Evolutionary conservation across 208 protist species (phyloP), one percentile per base, ranked within the genome.

Genomic region (Strigomonas galati): DNA sequence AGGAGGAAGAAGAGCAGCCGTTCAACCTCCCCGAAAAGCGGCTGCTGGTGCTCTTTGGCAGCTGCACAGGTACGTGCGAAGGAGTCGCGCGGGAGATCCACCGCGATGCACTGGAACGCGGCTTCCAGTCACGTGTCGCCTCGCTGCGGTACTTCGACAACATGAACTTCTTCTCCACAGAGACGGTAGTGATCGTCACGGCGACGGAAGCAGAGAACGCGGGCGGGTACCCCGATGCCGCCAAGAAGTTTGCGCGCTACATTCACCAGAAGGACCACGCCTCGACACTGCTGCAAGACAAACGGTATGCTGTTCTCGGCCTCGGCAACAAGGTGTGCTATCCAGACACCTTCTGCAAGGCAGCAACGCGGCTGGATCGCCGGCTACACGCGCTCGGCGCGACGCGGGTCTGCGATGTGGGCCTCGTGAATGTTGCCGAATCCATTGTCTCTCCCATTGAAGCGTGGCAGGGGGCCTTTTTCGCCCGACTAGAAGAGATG

Each of bases 31-130:
- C 14, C 1, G 48, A 28, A 27, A 24, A 30, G 40, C 19, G n/a
- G 3, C 28, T 90, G 15, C 54, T 87, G n/a, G 82, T 91, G 40
- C 67, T 88, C 17, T 89, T 79, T 57, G 85, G 78, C 27, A 79
- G 70, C 61, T 67, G 66, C 15, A 87, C 79, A 5, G 85, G 78
- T 21, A 79, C 76, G 24, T 51, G 77, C 6, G 83, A 91, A 61
- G 76, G 76, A 0, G 83, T 91, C 52, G 81, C 82, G 6, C 72
- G 81, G 17, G 75, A 87, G 51, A 23, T 87, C 14, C 77, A 83
- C 64, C 62, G 52, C 40, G 71, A 82, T 15, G 84, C 84, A 0
- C 69, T 76, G 46, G 51, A 82, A 30, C 59, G 49, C 28, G 74
- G 77, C 35, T 74, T 75, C 40, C 14, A 54, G 31, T 77, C 76